phyloP scores from a whole-genome alignment of 768 basidiomycete genomes.

The Artomyces pyxidatus region DNA sequence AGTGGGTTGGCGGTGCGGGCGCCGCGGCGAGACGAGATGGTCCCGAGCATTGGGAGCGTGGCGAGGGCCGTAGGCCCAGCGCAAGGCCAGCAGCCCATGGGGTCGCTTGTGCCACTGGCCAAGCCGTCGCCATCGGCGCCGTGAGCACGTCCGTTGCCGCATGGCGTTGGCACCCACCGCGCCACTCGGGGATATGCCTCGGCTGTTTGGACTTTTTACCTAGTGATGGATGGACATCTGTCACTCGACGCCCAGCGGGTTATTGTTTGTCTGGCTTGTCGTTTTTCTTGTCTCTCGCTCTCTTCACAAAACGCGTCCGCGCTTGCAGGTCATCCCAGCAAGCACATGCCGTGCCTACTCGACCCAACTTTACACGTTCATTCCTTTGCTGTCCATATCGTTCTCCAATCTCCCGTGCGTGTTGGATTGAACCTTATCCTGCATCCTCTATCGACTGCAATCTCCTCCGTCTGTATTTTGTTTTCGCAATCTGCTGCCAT shows the following conservation, averaged over 20 bases:
- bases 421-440: background rate
- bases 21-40: conserved; percentile 13
- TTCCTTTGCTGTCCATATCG: background rate
- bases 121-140: conserved; percentile 3
- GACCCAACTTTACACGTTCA: background rate
- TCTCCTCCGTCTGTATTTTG: background rate
- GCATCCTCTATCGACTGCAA: background rate
- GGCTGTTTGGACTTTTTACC: no score
- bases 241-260: background rate
- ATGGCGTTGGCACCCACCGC: background rate
- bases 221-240: no score
- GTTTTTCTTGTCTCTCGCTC: background rate
- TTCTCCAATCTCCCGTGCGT: background rate
- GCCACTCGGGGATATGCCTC: background rate
- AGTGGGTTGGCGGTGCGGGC: conserved; percentile 25
- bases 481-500: background rate
- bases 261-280: background rate
- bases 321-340: background rate
- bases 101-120: conserved; percentile 4
- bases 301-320: background rate
- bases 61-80: conserved; percentile 4
- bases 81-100: conserved; percentile 7
- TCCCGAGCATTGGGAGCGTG: conserved; percentile 13
- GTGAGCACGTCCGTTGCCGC: background rate
- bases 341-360: background rate